Evolutionary conservation across 23 red algal genomes (phyloP), one percentile per base, ranked within the genome.

Genomic region (Gracilariopsis chorda): DNA sequence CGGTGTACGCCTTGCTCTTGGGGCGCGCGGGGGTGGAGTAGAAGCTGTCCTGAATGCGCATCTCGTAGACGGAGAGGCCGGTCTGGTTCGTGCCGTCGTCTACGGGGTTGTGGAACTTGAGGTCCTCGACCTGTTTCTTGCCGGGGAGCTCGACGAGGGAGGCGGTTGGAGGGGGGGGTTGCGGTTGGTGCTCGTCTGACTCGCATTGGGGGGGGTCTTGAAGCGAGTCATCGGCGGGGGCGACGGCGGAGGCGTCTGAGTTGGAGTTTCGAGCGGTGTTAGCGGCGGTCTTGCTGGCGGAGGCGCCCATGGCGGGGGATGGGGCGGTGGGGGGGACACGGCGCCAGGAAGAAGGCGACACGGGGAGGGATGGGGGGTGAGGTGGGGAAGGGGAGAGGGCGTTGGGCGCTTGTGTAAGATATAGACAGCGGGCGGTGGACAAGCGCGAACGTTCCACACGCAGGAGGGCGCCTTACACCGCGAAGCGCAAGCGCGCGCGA

Each of bases 51-150:
- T 70, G 59, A 19, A 86, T 86, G 13, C 58, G 51, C 81, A 86
- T 86, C 60, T 86, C 81, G 60, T 70, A 70, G 45, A 42, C 23
- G 11, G 40, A 49, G 81, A 86, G 81, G 60, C 81, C 81, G n/a
- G 81, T 86, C 58, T 86, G 81, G 47, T 86, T 86, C 7, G 81
- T 86, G 8, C 69, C 63, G 57, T 86, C 81, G 3, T 86, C 60
- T 36, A 48, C 29, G 11, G 81, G 81, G 46, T 68, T 86, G 81
- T 68, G 47, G 16, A 86, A 68, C n/a, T 68, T 70, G 37, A 86
- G 42, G 30, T 70, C 60, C 52, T 86, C 81, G 25, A 86, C 81
- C 19, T 63, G 49, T 60, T 86, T 86, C 29, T 33, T 71, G 28
- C 81, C 81, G 10, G 81, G 81, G 21, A 43, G 25, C 27, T 86